Evolutionary conservation across 768 basidiomycete species (phyloP), one percentile per base, ranked within the genome.

Genomic region (Clathrus columnatus): DNA sequence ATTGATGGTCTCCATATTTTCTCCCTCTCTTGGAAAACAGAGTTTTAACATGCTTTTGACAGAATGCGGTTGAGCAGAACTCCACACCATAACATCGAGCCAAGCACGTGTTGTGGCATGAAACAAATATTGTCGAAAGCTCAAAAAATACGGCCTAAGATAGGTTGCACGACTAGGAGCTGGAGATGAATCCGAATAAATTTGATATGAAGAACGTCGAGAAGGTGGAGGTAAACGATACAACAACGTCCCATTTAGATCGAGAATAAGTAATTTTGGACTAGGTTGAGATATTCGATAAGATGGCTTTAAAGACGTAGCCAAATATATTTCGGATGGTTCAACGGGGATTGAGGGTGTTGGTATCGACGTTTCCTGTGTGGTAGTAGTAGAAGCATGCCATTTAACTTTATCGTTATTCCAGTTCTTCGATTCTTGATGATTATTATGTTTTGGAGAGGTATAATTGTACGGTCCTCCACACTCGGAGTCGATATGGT

Each of bases 31-130:
- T 47, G 14, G 79, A 64, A 91, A 89, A 29, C 76, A 75, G 30
- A 71, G 73, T 20, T 77, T 65, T 0, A 87, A 84, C 90, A 92
- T 91, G 61, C 84, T 82, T 0, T 70, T 67, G 7, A 90, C 89
- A 63, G 80, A 88, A 49, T 83, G 83, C 1, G 88, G 87, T 63
- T 90, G 87, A 4, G 90, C 90, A 2, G 85, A 87, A 63, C 85
- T 87, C 90, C 90, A 93, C 4, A 93, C 78, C 85, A 91, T 91
- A 4, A 85, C 82, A 56, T 90, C 86, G 18, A 91, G 74, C 85
- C 87, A 89, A 14, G 63, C 61, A 29, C 68, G 71, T n/a, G 83
- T 87, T 17, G 71, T 60, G 0, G 75, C 69, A 48, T 82, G 79
- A 60, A 88, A 82, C 1, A 90, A 67, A 62, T 85, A 91, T 2